A percentile compares a stretch with the other conserved stretches of the same genome.
Conservation (phyloP, 768 basidiomycete species). For the Leccinum subgranulosum region DNA sequence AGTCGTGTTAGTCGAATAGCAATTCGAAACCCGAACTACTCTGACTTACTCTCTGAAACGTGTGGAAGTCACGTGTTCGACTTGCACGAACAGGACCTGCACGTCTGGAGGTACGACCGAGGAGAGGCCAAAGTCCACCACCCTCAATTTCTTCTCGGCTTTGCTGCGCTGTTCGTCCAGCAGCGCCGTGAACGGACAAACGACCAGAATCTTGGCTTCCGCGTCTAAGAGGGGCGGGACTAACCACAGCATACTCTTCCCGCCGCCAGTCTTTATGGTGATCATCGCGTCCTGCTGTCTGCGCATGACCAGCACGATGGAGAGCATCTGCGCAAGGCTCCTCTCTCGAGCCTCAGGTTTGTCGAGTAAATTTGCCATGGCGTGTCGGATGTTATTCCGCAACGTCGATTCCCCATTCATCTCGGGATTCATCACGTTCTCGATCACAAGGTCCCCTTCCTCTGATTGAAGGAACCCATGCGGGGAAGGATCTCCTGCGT, state of each 20-base stretch:
- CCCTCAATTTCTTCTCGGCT: not conserved
- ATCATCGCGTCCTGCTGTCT: not conserved
- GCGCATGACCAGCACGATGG: not conserved
- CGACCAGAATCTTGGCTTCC: not conserved
- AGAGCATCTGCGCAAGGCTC: not conserved
- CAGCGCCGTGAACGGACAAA: slow-evolving; percentile 5
- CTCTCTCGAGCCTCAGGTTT: not conserved
- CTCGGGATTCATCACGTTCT: not conserved
- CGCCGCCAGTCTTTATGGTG: slow-evolving; percentile 7
- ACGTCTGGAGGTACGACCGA: not conserved
- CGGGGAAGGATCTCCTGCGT: too few species aligned
- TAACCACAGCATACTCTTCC: slow-evolving; percentile 9
- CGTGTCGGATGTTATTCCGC: not conserved
- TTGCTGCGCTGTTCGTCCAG: slow-evolving; percentile 4
- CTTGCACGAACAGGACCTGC: slow-evolving; percentile 9
- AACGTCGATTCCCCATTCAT: not conserved
- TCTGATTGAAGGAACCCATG: too few species aligned
- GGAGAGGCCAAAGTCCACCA: not conserved
- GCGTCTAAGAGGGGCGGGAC: not conserved
- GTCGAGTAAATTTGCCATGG: not conserved
- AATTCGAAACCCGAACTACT: too few species aligned
- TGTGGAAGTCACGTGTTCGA: not conserved
- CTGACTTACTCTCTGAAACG: not conserved
- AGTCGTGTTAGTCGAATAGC: too few species aligned
- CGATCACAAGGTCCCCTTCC: not conserved